Evolutionary conservation across 352 stramenopile species (phyloP).

Genomic region (Pythium phragmitis): DNA sequence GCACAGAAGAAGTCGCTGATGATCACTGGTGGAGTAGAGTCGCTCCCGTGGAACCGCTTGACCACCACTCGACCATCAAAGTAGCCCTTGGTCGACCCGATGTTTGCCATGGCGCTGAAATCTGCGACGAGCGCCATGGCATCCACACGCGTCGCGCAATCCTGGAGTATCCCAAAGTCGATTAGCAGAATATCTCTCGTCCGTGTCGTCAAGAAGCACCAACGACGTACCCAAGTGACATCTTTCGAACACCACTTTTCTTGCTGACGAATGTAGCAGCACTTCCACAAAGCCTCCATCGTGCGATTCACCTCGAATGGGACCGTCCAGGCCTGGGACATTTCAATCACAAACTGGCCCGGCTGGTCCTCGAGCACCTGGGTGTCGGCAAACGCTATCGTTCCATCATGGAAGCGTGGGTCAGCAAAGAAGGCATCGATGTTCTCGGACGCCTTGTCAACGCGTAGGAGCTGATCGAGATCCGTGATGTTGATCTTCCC

Average conservation of each 20-base stretch:
- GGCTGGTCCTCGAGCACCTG: neutral
- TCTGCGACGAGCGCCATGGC: neutral
- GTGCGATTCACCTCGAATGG: slow-evolving; percentile 3
- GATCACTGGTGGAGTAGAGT: neutral
- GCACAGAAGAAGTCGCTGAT: neutral
- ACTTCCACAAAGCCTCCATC: slow-evolving; percentile 9
- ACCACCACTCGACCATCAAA: neutral
- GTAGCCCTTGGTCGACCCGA: neutral
- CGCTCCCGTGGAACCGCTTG: neutral
- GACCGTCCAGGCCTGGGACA: neutral
- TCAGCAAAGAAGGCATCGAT: slow-evolving; percentile 5
- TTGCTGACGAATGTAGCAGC: neutral
- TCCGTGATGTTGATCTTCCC: neutral
- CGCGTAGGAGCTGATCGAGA: neutral
- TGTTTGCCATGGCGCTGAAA: neutral
- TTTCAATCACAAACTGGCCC: slow-evolving; percentile 2
- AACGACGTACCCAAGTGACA: neutral
- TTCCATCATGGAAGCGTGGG: slow-evolving; percentile 11
- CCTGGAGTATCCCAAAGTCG: neutral
- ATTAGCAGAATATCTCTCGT: neutral
- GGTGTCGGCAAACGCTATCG: slow-evolving; percentile 6
- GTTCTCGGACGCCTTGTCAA: neutral
- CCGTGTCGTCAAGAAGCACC: neutral
- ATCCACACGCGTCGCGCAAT: neutral
- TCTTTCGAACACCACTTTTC: neutral